Conservation (phyloP, 345 rosid genomes). For the Populus euphratica region DNA sequence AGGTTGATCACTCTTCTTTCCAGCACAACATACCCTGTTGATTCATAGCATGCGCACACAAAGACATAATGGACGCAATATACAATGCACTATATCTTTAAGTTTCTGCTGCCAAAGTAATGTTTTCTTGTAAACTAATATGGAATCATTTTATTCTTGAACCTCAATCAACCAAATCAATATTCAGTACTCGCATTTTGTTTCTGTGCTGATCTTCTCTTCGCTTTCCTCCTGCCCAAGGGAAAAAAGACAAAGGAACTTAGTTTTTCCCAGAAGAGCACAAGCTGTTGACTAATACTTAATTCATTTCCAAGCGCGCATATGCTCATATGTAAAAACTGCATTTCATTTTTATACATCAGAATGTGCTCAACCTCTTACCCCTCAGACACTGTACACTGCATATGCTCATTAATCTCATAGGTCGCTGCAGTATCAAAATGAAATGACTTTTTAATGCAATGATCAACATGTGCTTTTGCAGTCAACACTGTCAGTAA, state of each 20-base stretch:
- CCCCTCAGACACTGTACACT: too few relatives aligned
- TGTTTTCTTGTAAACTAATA: not conserved
- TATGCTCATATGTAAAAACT: not conserved
- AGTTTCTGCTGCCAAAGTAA: not conserved
- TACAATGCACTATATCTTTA: not conserved
- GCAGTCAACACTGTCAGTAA: not conserved
- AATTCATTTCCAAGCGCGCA: not conserved
- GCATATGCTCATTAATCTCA: too few relatives aligned
- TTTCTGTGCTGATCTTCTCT: not conserved
- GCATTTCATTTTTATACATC: not conserved
- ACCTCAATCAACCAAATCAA: not conserved
- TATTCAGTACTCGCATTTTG: not conserved
- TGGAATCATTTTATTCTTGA: not conserved
- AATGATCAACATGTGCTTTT: not conserved
- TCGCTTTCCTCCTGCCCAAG: not conserved
- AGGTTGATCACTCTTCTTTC: conserved; percentile 34
- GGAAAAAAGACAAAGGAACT: not conserved
- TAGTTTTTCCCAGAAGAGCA: conserved; percentile 7
- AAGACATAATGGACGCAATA: conserved; percentile 2
- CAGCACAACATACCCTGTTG: conserved; percentile 36
- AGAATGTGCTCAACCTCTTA: too few relatives aligned
- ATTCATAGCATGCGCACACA: conserved; percentile 17
- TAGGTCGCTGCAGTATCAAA: not conserved
- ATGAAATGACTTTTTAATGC: not conserved
- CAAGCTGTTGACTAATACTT: not conserved